Conservation (phyloP, 2,329 filamentous ascomycete genomes). For the Chaetomium sp. region DNA sequence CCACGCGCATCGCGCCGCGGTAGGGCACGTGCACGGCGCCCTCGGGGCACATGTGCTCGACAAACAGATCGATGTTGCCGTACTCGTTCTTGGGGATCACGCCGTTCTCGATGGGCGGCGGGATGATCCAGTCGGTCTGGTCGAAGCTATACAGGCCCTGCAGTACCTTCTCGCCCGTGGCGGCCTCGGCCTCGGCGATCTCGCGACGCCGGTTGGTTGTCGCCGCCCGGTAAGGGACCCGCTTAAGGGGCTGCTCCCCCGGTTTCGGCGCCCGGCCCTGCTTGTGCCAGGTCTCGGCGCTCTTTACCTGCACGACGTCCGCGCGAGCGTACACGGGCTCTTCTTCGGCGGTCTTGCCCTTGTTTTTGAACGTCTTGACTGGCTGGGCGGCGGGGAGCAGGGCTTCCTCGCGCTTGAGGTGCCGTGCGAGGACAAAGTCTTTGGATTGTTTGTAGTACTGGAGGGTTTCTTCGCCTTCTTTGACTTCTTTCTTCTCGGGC, state of each 20-base stretch:
- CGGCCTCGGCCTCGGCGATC: slow-evolving; percentile 79
- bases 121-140: slow-evolving; percentile 96
- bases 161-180: slow-evolving; percentile 78
- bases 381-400: slow-evolving; percentile 68
- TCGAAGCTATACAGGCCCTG: slow-evolving; percentile 82
- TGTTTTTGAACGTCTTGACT: slow-evolving; percentile 73
- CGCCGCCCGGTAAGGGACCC: slow-evolving; percentile 86
- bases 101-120: slow-evolving; percentile 79
- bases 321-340: slow-evolving; percentile 79
- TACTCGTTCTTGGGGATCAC: slow-evolving; percentile 92
- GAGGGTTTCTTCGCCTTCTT: slow-evolving; percentile 77
- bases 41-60: slow-evolving; percentile 84
- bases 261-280: slow-evolving; percentile 77
- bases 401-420: slow-evolving; percentile 90
- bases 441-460: slow-evolving; percentile 86
- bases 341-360: slow-evolving; percentile 73
- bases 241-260: slow-evolving; percentile 77
- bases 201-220: slow-evolving; percentile 85
- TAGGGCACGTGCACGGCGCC: slow-evolving; percentile 82
- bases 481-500: slow-evolving; percentile 70
- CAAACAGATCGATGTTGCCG: slow-evolving; percentile 96
- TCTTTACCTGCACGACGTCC: slow-evolving; percentile 84
- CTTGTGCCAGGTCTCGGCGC: slow-evolving; percentile 96
- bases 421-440: slow-evolving; percentile 82
- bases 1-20: slow-evolving; percentile 75